A percentile compares a stretch with the other conserved stretches of the same genome.
Conservation (phyloP, 164 flowering plant genomes). For the Sedum album region DNA sequence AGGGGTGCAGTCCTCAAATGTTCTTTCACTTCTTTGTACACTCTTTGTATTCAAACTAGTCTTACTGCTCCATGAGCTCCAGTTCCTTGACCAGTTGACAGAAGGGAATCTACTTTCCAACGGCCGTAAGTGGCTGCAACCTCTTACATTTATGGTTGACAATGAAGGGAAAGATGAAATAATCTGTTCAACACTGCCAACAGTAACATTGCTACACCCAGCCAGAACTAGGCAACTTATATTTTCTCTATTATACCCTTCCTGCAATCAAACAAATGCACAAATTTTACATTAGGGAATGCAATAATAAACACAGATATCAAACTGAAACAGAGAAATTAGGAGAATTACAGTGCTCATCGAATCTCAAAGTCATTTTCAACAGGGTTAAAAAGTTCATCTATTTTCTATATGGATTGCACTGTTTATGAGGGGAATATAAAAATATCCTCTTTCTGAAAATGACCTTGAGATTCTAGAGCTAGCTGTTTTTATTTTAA, state of each 20-base stretch:
- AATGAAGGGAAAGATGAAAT: slow-evolving; percentile 50
- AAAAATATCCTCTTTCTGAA: slow-evolving; percentile 1
- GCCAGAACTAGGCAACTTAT: slow-evolving; percentile 49
- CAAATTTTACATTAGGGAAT: slow-evolving; percentile 8
- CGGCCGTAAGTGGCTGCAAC: slow-evolving; percentile 72
- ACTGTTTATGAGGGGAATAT: not conserved
- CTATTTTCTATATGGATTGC: not conserved
- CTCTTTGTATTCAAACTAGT: slow-evolving; percentile 41
- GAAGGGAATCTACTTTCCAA: slow-evolving; percentile 40
- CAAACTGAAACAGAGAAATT: not conserved
- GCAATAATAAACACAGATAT: not conserved
- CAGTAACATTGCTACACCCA: slow-evolving; percentile 66
- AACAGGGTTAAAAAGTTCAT: not conserved
- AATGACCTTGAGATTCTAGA: not conserved
- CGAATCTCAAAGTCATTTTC: slow-evolving; percentile 4
- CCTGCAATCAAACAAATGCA: slow-evolving; percentile 44
- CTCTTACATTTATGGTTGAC: slow-evolving; percentile 63
- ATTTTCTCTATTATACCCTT: slow-evolving; percentile 56
- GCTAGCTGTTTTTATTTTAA: not conserved
- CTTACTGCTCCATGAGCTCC: slow-evolving; percentile 20
- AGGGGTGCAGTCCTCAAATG: slow-evolving; percentile 33
- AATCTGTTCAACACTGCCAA: slow-evolving; percentile 56
- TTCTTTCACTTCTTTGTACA: slow-evolving; percentile 59
- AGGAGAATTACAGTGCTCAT: not conserved
- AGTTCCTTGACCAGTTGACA: slow-evolving; percentile 57